Evolutionary conservation across 805 yeast genomes (phyloP).

Genomic region (Kluyveromyces starmeri): DNA sequence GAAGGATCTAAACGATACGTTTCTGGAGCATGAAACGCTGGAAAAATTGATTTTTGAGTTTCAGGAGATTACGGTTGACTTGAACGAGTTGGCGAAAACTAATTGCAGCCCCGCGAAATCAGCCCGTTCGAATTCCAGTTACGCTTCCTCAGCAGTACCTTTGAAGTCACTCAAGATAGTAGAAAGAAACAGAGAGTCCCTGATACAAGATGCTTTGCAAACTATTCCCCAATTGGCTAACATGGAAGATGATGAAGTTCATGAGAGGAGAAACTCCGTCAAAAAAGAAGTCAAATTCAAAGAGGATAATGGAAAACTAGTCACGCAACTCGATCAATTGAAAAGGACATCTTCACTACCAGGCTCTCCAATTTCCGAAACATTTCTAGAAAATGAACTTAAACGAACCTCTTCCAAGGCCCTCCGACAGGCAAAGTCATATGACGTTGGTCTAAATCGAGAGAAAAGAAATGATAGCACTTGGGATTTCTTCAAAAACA

Average conservation of each 20-base stretch:
- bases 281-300: constrained; percentile 4
- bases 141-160: constrained; percentile 13
- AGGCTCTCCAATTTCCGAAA: constrained; percentile 14
- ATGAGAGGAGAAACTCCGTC: background rate
- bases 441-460: constrained; percentile 20
- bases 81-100: constrained; percentile 18
- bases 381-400: constrained; percentile 2
- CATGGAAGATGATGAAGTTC: too few species aligned
- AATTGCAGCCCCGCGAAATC: constrained; percentile 8
- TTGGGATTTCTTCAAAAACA: constrained; percentile 22
- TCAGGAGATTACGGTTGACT: constrained; percentile 17
- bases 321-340: background rate
- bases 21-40: background rate
- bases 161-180: constrained; percentile 22
- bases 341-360: constrained; percentile 13
- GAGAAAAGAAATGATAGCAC: constrained; percentile 2
- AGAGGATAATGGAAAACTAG: background rate
- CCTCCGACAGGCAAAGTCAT: constrained; percentile 21
- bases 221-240: too few species aligned
- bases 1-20: background rate
- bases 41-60: constrained; percentile 19
- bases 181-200: constrained; percentile 11
- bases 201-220: constrained; percentile 4
- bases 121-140: constrained; percentile 15
- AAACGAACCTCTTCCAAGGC: background rate